These are phyloP conservation scores for Pueraria montana DNA, from an alignment of 306 rosid genomes.

Conservation along the genomic window DNA sequence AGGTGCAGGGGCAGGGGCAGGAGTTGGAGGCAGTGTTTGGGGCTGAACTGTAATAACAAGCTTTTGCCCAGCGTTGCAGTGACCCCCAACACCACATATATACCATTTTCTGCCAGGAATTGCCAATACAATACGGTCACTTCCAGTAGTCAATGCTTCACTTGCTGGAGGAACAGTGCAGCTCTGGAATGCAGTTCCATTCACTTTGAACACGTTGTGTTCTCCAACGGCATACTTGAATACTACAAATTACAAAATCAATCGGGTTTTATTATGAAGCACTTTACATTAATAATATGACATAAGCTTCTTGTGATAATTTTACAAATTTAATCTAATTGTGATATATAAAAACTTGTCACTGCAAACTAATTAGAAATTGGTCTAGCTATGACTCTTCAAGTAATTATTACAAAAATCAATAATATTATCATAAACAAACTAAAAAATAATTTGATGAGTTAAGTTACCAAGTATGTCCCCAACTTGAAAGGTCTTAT, in stretches of 20 bases:
- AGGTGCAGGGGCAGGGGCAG: conserved; percentile 13
- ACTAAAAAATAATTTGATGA: not conserved
- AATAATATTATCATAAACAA: no score
- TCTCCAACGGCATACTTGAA: conserved; percentile 36
- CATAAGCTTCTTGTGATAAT: no score
- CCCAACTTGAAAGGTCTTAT: conserved; percentile 25
- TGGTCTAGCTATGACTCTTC: no score
- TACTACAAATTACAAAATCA: not conserved
- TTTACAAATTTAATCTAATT: no score
- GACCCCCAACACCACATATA: not conserved
- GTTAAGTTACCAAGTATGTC: conserved; percentile 30
- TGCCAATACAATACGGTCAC: conserved; percentile 24
- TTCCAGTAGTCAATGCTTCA: not conserved
- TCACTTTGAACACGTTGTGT: conserved; percentile 42
- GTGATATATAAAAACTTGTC: no score
- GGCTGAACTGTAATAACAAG: conserved; percentile 32
- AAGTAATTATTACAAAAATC: no score
- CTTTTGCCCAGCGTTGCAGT: conserved; percentile 18
- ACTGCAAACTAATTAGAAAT: no score
- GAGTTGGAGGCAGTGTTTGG: not conserved
- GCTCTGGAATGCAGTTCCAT: conserved; percentile 35
- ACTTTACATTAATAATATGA: not conserved
- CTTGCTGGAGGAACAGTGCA: conserved; percentile 39
- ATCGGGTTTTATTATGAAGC: not conserved
- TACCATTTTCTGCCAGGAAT: conserved; percentile 45